Evolutionary conservation across 2,329 filamentous ascomycete species (phyloP), one percentile per base, ranked within the genome.

Genomic region (Neonectria ditissima): DNA sequence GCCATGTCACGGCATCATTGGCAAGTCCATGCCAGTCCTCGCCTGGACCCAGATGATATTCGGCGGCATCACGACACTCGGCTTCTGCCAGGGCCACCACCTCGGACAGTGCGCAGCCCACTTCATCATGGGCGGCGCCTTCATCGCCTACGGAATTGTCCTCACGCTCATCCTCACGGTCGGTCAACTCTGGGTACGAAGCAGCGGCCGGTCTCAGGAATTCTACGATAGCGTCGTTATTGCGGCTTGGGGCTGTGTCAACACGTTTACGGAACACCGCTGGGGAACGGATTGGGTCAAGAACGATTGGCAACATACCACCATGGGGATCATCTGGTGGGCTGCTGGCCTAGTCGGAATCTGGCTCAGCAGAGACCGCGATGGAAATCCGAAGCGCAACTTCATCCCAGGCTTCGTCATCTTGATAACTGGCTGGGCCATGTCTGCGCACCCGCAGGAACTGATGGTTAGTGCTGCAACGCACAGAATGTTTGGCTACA

Each of bases 241-340:
- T 75, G 92, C 94, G 1, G 90, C 91, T 1, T 99, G 96, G 96
- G 96, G 95, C 34, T 97, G 93, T 76, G 91, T 99, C 80, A 99
- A 98, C 79, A 98, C 96, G 9, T 98, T 99, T 72, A 99, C 96
- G 18, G 96, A 98, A 79, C 96, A 99, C 77, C 89, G 92, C 55
- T 99, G 96, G 96, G 96, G 96, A 58, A 85, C 85, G 1, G 86
- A 88, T 0, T 99, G 96, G 96, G 93, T 92, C 55, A 89, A 88
- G 79, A 98, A 97, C 75, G 96, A 99, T 78, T 89, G 97, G 81
- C 95, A 99, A 78, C 96, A 99, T 79, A 99, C 96, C 0, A 93
- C 92, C n/a, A 98, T 99, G 95, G 96, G 96, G n/a, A 89, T 99
- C 66, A 89, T 99, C 55, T 99, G 96, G 96, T 99, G 95, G 95